Evolutionary conservation across 345 rosid species (phyloP).

Genomic region (Trapa incisa): DNA sequence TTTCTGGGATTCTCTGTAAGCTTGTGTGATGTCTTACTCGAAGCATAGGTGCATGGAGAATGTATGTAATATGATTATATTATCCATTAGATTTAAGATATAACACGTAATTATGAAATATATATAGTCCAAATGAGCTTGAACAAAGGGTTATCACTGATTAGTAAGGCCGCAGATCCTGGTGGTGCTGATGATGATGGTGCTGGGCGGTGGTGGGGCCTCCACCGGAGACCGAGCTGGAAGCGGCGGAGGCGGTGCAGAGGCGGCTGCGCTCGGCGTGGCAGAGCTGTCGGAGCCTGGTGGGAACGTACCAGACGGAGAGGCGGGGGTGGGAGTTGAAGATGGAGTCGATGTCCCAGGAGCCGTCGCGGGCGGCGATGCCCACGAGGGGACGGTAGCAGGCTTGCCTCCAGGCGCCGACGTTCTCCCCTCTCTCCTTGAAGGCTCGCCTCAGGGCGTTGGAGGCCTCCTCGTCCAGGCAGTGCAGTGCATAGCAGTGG

Average conservation of each 20-base stretch:
- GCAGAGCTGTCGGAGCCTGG: constrained; percentile 91
- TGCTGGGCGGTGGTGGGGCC: not conserved
- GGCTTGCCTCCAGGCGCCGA: constrained; percentile 96
- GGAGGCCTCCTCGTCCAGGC: constrained; percentile 80
- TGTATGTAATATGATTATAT: too few relatives aligned
- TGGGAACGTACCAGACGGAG: constrained; percentile 88
- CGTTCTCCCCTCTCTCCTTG: constrained; percentile 93
- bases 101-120: too few relatives aligned
- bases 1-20: too few relatives aligned
- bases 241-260: constrained; percentile 27
- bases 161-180: not conserved
- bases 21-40: too few relatives aligned
- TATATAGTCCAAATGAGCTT: too few relatives aligned
- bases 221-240: constrained; percentile 11
- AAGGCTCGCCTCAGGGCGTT: constrained; percentile 59
- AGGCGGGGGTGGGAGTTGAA: constrained; percentile 90
- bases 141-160: not conserved
- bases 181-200: not conserved
- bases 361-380: constrained; percentile 59
- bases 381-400: constrained; percentile 85
- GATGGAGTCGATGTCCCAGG: constrained; percentile 92
- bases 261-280: constrained; percentile 52
- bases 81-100: too few relatives aligned
- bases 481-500: constrained; percentile 92
- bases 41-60: too few relatives aligned